These are phyloP conservation scores for Rugosomyces carneus DNA, from an alignment of 1,284 basidiomycete genomes.

Conservation along the genomic window DNA sequence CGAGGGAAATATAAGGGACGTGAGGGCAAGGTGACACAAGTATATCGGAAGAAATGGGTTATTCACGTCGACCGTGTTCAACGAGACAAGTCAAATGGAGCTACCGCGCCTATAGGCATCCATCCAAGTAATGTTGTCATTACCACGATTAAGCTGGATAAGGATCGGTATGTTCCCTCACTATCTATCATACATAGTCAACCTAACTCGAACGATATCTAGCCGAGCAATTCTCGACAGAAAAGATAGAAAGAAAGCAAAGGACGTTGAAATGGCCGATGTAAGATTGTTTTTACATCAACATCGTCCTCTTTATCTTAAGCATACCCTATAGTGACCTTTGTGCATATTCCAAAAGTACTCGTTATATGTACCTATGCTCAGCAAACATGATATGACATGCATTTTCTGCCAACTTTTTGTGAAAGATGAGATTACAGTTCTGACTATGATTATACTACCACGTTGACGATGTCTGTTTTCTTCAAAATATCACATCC, in stretches of 20 bases:
- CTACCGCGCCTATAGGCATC: slow-evolving; percentile 89
- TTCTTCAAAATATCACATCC: slow-evolving; percentile 81
- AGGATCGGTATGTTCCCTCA: slow-evolving; percentile 56
- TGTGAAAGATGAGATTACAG: not conserved
- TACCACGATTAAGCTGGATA: slow-evolving; percentile 85
- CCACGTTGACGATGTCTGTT: no score
- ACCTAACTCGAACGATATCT: not conserved
- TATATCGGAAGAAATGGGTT: slow-evolving; percentile 99
- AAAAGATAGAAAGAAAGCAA: slow-evolving; percentile 68
- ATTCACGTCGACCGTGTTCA: slow-evolving; percentile 98
- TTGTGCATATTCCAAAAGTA: slow-evolving; percentile 13
- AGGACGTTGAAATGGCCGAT: slow-evolving; percentile 72
- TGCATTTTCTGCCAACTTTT: slow-evolving; percentile 30
- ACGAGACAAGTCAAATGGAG: slow-evolving; percentile 97
- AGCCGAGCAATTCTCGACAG: slow-evolving; percentile 79
- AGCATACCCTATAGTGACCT: slow-evolving; percentile 10
- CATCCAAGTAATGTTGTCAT: slow-evolving; percentile 98
- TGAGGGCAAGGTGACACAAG: slow-evolving; percentile 96
- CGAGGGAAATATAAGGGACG: slow-evolving; percentile 96
- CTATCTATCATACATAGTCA: not conserved
- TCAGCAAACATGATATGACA: slow-evolving; percentile 39
- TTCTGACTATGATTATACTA: no score
- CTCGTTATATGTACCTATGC: slow-evolving; percentile 25
- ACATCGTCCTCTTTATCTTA: not conserved
- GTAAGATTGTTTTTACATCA: slow-evolving; percentile 34